A percentile compares a stretch with the other conserved stretches of the same genome.
Conservation (phyloP, 805 yeast species). For the Hanseniaspora thailandica region DNA sequence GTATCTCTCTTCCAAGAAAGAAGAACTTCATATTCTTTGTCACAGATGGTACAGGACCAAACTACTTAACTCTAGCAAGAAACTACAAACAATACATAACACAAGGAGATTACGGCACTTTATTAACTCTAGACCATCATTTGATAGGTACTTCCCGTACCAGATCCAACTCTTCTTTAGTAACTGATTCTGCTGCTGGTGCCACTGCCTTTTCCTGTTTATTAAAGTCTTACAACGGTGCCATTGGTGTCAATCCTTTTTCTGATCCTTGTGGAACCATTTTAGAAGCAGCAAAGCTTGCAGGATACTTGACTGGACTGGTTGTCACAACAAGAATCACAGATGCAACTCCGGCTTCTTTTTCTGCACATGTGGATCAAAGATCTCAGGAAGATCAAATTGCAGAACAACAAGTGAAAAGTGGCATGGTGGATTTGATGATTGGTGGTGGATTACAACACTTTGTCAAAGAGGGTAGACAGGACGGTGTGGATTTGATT, state of each 20-base stretch:
- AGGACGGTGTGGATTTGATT: constrained; percentile 57
- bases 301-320: constrained; percentile 74
- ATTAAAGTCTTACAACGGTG: constrained; percentile 75
- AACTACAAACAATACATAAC: constrained; percentile 57
- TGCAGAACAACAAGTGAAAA: constrained; percentile 68
- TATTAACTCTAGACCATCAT: constrained; percentile 52
- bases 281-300: constrained; percentile 72
- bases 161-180: constrained; percentile 58
- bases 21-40: constrained; percentile 78
- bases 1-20: constrained; percentile 28
- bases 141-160: constrained; percentile 79
- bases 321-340: constrained; percentile 88
- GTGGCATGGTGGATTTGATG: constrained; percentile 71
- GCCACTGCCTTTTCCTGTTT: constrained; percentile 90
- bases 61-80: constrained; percentile 69
- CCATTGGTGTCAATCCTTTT: constrained; percentile 69
- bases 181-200: constrained; percentile 95
- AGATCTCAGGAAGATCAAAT: constrained; percentile 73
- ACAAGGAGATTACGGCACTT: constrained; percentile 33
- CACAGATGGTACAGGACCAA: constrained; percentile 93
- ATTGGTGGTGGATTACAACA: constrained; percentile 89
- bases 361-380: constrained; percentile 64
- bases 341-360: constrained; percentile 92
- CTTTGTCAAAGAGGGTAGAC: constrained; percentile 39
- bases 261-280: constrained; percentile 75